phyloP scores from a whole-genome alignment of 768 basidiomycete genomes.

The Rhodotorula kratochvilovae region DNA sequence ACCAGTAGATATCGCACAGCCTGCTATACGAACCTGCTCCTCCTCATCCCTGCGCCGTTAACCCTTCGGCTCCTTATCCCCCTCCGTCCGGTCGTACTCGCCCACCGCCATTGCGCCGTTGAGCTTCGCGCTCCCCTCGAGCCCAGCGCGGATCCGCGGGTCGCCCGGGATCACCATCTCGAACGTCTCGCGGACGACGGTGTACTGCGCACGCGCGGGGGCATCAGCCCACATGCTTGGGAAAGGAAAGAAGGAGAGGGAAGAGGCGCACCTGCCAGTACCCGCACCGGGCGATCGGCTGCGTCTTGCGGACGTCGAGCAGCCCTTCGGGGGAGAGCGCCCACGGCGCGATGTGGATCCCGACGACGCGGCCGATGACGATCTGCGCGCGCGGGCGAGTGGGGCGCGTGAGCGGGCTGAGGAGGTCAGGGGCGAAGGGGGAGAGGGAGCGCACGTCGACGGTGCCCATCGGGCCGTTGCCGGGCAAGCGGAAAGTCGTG shows the following conservation, averaged over 20 bases:
- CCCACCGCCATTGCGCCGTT: neutral
- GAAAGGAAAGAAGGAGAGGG: neutral
- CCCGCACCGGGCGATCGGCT: slow-evolving; percentile 7
- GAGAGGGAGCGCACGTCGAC: neutral
- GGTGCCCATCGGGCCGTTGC: slow-evolving; percentile 5
- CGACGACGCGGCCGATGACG: slow-evolving; percentile 12
- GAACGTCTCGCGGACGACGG: neutral
- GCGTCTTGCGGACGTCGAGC: slow-evolving; percentile 10
- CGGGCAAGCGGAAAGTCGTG: neutral
- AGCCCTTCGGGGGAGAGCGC: slow-evolving; percentile 1
- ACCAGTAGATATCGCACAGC: neutral
- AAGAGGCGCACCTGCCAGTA: slow-evolving; percentile 9
- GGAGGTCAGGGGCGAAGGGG: neutral
- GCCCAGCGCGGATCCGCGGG: neutral
- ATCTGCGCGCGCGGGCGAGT: neutral
- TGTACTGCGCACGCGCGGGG: neutral
- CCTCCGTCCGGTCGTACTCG: neutral
- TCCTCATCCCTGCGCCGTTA: neutral
- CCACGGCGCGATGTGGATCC: slow-evolving; percentile 8
- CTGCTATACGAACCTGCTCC: no score
- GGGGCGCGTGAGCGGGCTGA: no score
- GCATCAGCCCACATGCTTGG: no score
- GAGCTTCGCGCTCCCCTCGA: neutral
- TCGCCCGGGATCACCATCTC: slow-evolving; percentile 6
- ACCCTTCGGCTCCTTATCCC: neutral